Conservation (phyloP, 768 basidiomycete genomes). For the Pholiota microspora region DNA sequence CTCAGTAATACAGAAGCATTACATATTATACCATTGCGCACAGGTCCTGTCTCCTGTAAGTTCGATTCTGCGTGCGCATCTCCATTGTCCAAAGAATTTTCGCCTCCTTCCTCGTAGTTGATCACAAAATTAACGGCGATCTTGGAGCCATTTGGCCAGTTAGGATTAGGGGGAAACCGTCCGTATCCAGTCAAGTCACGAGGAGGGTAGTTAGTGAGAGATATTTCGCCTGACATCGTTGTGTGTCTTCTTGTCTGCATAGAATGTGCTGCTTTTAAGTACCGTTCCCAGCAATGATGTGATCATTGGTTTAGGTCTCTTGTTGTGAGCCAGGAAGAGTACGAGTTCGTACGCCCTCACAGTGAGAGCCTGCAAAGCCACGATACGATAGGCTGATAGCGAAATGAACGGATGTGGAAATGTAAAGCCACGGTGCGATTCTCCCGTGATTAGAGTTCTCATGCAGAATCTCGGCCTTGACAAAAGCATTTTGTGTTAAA, state of each 20-base stretch:
- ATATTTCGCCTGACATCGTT: slow-evolving; percentile 3
- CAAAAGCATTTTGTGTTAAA: no score
- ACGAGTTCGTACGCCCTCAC: no score
- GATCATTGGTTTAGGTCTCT: no score
- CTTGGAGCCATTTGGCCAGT: slow-evolving; percentile 18
- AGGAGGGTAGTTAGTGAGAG: slow-evolving; percentile 14
- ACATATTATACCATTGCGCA: not conserved
- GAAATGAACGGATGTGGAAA: not conserved
- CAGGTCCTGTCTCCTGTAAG: slow-evolving; percentile 15
- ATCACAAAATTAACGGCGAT: slow-evolving; percentile 19
- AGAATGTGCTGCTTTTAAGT: not conserved
- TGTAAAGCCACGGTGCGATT: not conserved
- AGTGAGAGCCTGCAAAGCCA: not conserved
- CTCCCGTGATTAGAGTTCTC: not conserved
- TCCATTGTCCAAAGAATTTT: slow-evolving; percentile 17
- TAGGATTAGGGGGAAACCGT: slow-evolving; percentile 16
- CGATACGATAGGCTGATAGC: not conserved
- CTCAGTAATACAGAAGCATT: not conserved
- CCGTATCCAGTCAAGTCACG: slow-evolving; percentile 17
- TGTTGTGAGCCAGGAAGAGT: no score
- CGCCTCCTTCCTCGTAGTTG: slow-evolving; percentile 19
- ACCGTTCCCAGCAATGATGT: not conserved
- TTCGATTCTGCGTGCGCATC: slow-evolving; percentile 13
- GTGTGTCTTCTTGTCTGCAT: no score
- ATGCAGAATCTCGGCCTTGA: no score